These are phyloP conservation scores for Phytopythium ostracodes DNA, from an alignment of 352 stramenopile species.

Conservation along the genomic window DNA sequence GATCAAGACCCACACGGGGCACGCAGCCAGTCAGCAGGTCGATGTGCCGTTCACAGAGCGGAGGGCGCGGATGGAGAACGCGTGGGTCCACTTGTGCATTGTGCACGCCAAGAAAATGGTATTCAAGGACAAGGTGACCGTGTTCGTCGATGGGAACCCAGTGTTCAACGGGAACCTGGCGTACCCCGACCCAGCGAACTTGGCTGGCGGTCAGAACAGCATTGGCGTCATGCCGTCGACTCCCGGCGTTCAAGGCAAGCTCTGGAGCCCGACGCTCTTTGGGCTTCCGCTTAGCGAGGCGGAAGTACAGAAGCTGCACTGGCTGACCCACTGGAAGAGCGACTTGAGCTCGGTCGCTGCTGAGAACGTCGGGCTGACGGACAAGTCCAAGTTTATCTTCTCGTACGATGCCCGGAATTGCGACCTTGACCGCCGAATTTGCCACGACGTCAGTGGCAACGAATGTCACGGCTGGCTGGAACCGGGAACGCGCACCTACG, in stretches of 20 bases:
- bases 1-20: conserved; percentile 41
- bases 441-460: conserved; percentile 74
- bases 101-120: conserved; percentile 88
- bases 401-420: conserved; percentile 76
- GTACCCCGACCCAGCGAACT: conserved; percentile 68
- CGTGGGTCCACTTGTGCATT: conserved; percentile 74
- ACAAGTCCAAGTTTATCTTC: conserved; percentile 83
- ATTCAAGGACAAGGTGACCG: conserved; percentile 81
- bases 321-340: conserved; percentile 74
- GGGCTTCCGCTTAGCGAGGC: conserved; percentile 50
- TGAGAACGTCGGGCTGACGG: conserved; percentile 52
- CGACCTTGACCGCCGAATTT: conserved; percentile 43
- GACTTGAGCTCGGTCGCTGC: conserved; percentile 51
- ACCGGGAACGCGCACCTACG: conserved; percentile 51
- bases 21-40: conserved; percentile 43
- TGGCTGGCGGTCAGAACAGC: conserved; percentile 66
- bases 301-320: conserved; percentile 72
- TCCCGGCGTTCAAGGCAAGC: conserved; percentile 50
- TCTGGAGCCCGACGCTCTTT: conserved; percentile 81
- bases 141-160: conserved; percentile 61
- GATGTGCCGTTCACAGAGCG: conserved; percentile 51
- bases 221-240: conserved; percentile 58
- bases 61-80: conserved; percentile 41
- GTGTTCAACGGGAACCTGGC: conserved; percentile 60
- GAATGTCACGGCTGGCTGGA: conserved; percentile 70